Conservation (phyloP, 306 rosid genomes). For the Fragaria vesca region DNA sequence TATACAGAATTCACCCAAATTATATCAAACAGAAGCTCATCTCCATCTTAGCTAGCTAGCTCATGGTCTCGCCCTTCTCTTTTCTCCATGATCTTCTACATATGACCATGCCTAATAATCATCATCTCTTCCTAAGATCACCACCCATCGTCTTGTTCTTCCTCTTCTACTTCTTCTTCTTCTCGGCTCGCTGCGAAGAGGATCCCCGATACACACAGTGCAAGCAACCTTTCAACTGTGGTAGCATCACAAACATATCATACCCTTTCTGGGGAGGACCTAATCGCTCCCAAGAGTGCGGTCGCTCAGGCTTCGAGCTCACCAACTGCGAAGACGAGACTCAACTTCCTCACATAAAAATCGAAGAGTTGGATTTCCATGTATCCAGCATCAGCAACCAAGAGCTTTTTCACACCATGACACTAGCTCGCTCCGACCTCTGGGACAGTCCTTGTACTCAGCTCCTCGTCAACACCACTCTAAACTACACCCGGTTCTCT, state of each 20-base stretch:
- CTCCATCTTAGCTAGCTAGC: background rate
- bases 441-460: background rate
- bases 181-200: background rate
- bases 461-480: background rate
- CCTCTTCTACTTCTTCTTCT: background rate
- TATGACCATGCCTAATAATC: background rate
- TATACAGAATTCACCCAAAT: background rate
- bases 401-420: background rate
- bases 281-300: background rate
- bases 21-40: background rate
- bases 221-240: slow-evolving; percentile 28
- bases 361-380: background rate
- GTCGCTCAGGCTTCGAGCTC: slow-evolving; percentile 1
- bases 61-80: background rate
- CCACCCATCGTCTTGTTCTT: background rate
- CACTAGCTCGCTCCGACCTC: slow-evolving; percentile 15
- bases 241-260: background rate
- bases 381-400: background rate
- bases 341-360: background rate
- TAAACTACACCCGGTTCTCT: background rate
- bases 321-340: background rate
- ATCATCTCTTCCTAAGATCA: background rate
- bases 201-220: background rate
- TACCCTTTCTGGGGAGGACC: slow-evolving; percentile 41
- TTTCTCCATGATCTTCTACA: slow-evolving; percentile 8